These are phyloP conservation scores for Taxawa tesnikishii DNA, from an alignment of 2,329 filamentous ascomycete species.

Conservation along the genomic window DNA sequence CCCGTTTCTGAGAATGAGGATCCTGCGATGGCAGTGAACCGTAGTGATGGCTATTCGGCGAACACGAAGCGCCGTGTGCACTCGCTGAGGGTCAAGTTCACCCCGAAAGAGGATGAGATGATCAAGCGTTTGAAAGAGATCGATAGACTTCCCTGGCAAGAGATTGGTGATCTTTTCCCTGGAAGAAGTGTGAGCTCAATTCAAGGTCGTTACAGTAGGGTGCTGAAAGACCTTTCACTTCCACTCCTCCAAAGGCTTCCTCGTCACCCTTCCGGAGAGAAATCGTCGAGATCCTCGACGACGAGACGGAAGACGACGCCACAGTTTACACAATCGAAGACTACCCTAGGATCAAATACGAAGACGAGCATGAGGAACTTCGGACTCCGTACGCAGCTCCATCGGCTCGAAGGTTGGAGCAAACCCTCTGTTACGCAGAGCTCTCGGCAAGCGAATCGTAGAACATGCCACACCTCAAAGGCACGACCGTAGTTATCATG, in stretches of 20 bases:
- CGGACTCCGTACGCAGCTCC: background rate
- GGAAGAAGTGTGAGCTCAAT: conserved; percentile 17
- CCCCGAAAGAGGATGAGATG: conserved; percentile 17
- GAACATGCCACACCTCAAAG: conserved; percentile 2
- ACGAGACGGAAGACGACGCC: conserved; percentile 4
- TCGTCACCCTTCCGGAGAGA: conserved; percentile 8
- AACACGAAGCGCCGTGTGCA: too few relatives aligned
- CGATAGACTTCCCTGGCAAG: conserved; percentile 21
- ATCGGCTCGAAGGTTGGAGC: background rate
- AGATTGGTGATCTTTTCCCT: conserved; percentile 22
- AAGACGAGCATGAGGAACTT: background rate
- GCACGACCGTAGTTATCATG: too few relatives aligned
- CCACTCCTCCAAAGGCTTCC: conserved; percentile 5
- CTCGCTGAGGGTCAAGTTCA: conserved; percentile 11
- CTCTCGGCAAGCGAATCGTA: conserved; percentile 4
- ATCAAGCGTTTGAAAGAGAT: conserved; percentile 30
- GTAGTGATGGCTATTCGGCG: too few relatives aligned
- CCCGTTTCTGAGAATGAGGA: too few relatives aligned
- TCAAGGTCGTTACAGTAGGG: conserved; percentile 13
- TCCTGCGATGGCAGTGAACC: too few relatives aligned
- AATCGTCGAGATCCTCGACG: conserved; percentile 12
- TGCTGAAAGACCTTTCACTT: conserved; percentile 4
- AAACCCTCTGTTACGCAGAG: conserved; percentile 5
- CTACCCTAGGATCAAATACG: background rate
- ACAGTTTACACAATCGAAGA: too few relatives aligned